A percentile compares a stretch with the other conserved stretches of the same genome.
Evolutionary conservation across 805 yeast genomes (phyloP).

Genomic region (Teunomyces pallodes): DNA sequence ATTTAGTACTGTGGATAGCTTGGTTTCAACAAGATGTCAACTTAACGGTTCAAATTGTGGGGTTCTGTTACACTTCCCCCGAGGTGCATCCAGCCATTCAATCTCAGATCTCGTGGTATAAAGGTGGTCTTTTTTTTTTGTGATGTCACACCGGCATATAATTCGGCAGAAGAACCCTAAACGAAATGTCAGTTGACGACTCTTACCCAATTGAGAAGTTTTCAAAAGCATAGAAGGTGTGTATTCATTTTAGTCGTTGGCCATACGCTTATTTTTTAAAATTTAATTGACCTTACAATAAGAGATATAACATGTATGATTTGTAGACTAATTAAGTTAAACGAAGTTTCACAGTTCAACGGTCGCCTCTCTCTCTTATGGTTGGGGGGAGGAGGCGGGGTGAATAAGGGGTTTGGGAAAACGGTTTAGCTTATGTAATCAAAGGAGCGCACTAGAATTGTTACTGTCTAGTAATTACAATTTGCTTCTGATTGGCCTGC

Average conservation of each 20-base stretch:
- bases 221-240: background rate
- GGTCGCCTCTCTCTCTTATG: too few relatives aligned
- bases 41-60: background rate
- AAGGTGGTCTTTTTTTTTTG: background rate
- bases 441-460: background rate
- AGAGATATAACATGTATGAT: too few relatives aligned
- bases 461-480: background rate
- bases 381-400: too few relatives aligned
- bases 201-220: background rate
- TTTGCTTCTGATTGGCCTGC: background rate
- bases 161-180: background rate
- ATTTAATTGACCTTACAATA: too few relatives aligned
- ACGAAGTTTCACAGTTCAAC: too few relatives aligned
- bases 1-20: background rate
- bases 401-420: too few relatives aligned
- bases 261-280: too few relatives aligned
- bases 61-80: conserved; percentile 1
- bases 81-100: background rate
- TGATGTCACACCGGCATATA: conserved; percentile 2
- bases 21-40: background rate
- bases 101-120: background rate
- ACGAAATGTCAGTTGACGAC: background rate
- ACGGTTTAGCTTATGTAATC: background rate
- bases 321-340: too few relatives aligned
- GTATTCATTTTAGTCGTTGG: background rate